phyloP scores from a whole-genome alignment of 805 yeast genomes.

The Helenozyma baotianmanensis region DNA sequence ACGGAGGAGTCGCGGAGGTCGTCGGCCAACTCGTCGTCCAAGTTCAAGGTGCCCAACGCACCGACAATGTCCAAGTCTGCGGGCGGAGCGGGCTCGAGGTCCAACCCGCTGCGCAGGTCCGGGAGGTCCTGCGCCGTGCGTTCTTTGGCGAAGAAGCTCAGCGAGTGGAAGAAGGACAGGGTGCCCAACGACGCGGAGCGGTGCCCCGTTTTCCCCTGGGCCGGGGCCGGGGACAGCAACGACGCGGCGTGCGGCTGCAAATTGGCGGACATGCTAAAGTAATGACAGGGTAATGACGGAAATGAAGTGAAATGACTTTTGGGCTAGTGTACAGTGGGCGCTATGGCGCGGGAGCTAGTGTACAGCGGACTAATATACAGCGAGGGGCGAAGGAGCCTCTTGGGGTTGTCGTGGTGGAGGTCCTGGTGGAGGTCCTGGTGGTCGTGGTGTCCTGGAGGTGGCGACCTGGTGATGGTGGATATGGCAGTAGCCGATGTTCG shows the following conservation, averaged over 20 bases:
- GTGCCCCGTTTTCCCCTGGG: conserved; percentile 4
- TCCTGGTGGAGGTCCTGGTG: too few relatives aligned
- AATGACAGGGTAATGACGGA: conserved; percentile 8
- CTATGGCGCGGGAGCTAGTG: conserved; percentile 5
- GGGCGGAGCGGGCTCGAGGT: too few relatives aligned
- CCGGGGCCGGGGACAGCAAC: conserved; percentile 7
- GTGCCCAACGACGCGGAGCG: conserved; percentile 24
- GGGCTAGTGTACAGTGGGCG: too few relatives aligned
- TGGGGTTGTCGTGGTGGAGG: too few relatives aligned
- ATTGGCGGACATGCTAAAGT: conserved; percentile 15
- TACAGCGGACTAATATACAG: conserved; percentile 15
- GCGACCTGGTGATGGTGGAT: background rate
- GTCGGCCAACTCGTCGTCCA: conserved; percentile 35
- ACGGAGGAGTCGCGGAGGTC: too few relatives aligned
- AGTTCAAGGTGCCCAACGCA: conserved; percentile 43
- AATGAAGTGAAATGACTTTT: conserved; percentile 2
- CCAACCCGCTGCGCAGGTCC: too few relatives aligned
- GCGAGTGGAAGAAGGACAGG: conserved; percentile 6
- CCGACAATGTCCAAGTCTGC: conserved; percentile 42
- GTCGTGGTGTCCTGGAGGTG: too few relatives aligned
- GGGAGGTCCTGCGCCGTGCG: conserved; percentile 2
- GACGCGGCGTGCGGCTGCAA: conserved; percentile 22
- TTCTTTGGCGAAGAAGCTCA: conserved; percentile 24
- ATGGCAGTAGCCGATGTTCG: too few relatives aligned
- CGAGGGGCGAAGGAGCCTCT: too few relatives aligned